Evolutionary conservation across 768 basidiomycete species (phyloP), one percentile per base, ranked within the genome.

Genomic region (Hemileccinum impolitum): DNA sequence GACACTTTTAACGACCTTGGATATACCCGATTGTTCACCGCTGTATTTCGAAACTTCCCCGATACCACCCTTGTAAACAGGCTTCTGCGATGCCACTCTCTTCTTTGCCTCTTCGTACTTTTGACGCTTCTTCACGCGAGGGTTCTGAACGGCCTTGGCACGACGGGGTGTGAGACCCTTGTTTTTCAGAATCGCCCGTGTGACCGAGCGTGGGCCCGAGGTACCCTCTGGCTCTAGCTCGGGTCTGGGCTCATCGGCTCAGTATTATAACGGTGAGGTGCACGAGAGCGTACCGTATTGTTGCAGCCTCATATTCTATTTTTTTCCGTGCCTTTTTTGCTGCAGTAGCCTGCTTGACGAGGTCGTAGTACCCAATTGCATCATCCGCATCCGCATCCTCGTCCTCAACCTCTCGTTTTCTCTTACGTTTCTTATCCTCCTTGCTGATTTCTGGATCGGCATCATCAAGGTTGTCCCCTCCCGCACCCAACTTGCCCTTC

Each of bases 51-150:
- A 79, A 13, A 80, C 84, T 48, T 81, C 81, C 13, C 78, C 78
- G 47, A 87, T 65, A 34, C 94, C 94, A 46, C 93, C 92, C 66
- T 87, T 94, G 80, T 83, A 98, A n/a, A 94, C 78, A 15, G 94
- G 84, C 68, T 90, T 88, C 69, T 94, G 92, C 19, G 89, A 93
- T 25, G 85, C 72, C 13, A 97, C 73, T 71, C 86, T 92, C 73
- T 89, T 93, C 76, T 95, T 90, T 55, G 94, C 95, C 71, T 96
- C 87, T 62, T 94, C 94, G 75, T 86, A 98, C 63, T 78, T 86
- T 70, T 86, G 79, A 30, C 92, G 81, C 69, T 99, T 99, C 81
- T 97, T 98, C 69, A 98, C 94, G 52, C 96, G 84, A 36, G 95
- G 94, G 72, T 99, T 99, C 56, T 94, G 90, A 32, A 92, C 90